Evolutionary conservation across 805 yeast species (phyloP).

Genomic region (Cephaloascus albidus): DNA sequence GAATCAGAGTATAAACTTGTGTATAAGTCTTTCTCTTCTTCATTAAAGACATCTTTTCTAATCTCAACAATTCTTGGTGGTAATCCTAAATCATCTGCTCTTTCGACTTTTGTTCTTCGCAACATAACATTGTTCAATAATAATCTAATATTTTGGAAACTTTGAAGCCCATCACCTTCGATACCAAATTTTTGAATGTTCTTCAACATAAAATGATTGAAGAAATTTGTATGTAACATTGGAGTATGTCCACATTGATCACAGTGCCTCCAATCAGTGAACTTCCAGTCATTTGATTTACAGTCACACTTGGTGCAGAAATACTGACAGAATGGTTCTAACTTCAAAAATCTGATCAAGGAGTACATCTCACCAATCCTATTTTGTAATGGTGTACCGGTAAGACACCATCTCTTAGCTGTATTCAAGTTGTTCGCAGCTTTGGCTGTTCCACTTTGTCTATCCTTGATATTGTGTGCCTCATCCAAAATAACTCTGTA

Average conservation of each 20-base stretch:
- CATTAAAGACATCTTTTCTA: slow-evolving; percentile 80
- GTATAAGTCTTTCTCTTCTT: slow-evolving; percentile 90
- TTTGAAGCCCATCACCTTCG: slow-evolving; percentile 69
- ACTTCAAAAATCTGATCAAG: slow-evolving; percentile 70
- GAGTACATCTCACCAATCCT: slow-evolving; percentile 96
- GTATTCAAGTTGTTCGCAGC: slow-evolving; percentile 75
- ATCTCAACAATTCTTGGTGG: slow-evolving; percentile 95
- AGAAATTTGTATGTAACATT: slow-evolving; percentile 91
- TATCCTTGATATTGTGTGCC: slow-evolving; percentile 94
- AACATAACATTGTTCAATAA: slow-evolving; percentile 78
- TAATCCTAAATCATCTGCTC: slow-evolving; percentile 95
- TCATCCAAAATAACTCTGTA: slow-evolving; percentile 89
- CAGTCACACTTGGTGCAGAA: slow-evolving; percentile 94
- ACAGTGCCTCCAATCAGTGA: slow-evolving; percentile 76
- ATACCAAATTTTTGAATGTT: slow-evolving; percentile 84
- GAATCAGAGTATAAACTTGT: slow-evolving; percentile 82
- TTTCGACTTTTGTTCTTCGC: slow-evolving; percentile 88
- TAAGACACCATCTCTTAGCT: slow-evolving; percentile 78
- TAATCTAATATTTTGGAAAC: slow-evolving; percentile 69
- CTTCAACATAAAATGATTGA: slow-evolving; percentile 91
- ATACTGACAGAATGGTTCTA: slow-evolving; percentile 82
- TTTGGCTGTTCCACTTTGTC: slow-evolving; percentile 87
- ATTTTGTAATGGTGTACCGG: slow-evolving; percentile 96
- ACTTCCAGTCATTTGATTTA: slow-evolving; percentile 72
- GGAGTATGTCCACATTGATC: slow-evolving; percentile 84